A percentile compares a stretch with the other conserved stretches of the same genome.
Evolutionary conservation across 2,329 filamentous ascomycete genomes (phyloP).

Genomic region (Nothomitra cinnamomea): DNA sequence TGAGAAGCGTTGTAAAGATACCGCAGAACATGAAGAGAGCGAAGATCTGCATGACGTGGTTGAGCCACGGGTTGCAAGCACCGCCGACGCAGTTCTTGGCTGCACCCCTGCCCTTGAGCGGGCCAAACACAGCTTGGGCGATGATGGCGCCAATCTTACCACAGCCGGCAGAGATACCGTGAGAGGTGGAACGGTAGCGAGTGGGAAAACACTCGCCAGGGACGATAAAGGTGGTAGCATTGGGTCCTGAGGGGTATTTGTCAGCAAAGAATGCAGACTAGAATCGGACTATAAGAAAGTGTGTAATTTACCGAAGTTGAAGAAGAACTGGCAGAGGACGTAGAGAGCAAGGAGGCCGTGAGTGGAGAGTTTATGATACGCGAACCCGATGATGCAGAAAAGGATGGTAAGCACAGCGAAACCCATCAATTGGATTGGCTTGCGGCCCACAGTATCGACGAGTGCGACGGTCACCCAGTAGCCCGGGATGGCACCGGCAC

Average conservation of each 20-base stretch:
- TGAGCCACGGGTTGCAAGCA: constrained; percentile 10
- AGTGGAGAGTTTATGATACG: constrained; percentile 26
- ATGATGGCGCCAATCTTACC: constrained; percentile 33
- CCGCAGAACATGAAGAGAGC: constrained; percentile 67
- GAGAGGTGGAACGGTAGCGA: constrained; percentile 29
- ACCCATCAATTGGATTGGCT: constrained; percentile 52
- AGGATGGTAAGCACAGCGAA: constrained; percentile 30
- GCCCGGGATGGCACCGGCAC: constrained; percentile 62
- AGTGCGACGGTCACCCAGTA: constrained; percentile 68
- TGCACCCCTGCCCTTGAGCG: constrained; percentile 20
- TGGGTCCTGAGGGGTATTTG: constrained; percentile 18
- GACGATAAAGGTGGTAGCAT: constrained; percentile 33
- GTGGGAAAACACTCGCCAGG: constrained; percentile 35
- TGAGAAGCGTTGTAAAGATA: constrained; percentile 48
- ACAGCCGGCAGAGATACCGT: constrained; percentile 31
- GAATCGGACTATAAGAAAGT: background rate
- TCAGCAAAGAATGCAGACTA: background rate
- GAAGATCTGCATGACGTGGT: constrained; percentile 17
- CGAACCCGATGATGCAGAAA: constrained; percentile 33
- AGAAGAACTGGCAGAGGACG: constrained; percentile 33
- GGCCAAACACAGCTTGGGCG: constrained; percentile 31
- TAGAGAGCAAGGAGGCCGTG: constrained; percentile 28
- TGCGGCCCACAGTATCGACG: constrained; percentile 59
- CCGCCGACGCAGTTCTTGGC: background rate
- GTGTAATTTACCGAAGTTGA: constrained; percentile 28